phyloP scores from a whole-genome alignment of 306 rosid species.

The Cotoneaster glaucophyllus region DNA sequence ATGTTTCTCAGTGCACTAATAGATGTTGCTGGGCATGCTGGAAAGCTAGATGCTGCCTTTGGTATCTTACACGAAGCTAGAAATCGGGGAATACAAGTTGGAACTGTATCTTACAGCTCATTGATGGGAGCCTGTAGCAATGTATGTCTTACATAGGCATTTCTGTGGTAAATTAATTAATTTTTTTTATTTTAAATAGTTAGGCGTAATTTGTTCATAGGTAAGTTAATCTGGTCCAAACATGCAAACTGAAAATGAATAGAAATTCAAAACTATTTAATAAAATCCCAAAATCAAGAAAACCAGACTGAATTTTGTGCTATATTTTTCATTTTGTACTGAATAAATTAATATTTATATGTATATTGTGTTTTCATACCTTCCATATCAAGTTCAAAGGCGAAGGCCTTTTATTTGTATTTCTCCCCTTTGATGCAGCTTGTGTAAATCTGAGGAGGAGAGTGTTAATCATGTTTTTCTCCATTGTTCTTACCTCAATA shows the following conservation, averaged over 20 bases:
- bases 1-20: constrained; percentile 90
- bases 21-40: constrained; percentile 94
- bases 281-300: not conserved
- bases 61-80: constrained; percentile 59
- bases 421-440: too few species aligned
- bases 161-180: not conserved
- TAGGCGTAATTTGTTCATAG: not conserved
- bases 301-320: too few species aligned
- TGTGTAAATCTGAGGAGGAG: too few species aligned
- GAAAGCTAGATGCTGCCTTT: constrained; percentile 87
- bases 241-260: constrained; percentile 2
- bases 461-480: too few species aligned
- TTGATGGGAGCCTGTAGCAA: constrained; percentile 99
- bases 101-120: constrained; percentile 75
- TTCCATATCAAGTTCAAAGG: not conserved
- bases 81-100: constrained; percentile 49
- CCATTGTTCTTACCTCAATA: too few species aligned
- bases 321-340: not conserved
- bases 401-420: too few species aligned
- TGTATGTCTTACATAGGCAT: constrained; percentile 45
- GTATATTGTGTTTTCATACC: not conserved
- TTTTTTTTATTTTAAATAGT: not conserved
- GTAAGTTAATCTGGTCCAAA: not conserved
- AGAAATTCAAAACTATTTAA: not conserved
- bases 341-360: not conserved